These are phyloP conservation scores for Neurospora terricola DNA, from an alignment of 495 filamentous ascomycete species.

Conservation along the genomic window DNA sequence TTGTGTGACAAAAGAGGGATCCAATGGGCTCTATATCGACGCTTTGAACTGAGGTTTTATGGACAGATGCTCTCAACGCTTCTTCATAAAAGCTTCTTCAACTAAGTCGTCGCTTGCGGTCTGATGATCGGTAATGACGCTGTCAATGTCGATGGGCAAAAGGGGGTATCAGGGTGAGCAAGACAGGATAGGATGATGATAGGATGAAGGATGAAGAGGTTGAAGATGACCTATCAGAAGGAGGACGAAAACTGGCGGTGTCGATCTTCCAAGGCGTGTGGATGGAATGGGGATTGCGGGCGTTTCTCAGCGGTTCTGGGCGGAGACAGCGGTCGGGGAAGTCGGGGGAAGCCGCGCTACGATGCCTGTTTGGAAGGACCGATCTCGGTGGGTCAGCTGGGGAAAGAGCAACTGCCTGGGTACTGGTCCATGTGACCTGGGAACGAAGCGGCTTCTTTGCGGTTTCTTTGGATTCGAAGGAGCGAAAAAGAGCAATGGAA, in stretches of 20 bases:
- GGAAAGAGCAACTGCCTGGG: neutral
- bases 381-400: constrained; percentile 20
- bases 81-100: neutral
- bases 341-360: constrained; percentile 5
- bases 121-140: neutral
- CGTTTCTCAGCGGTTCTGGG: neutral
- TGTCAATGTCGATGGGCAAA: neutral
- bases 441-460: neutral
- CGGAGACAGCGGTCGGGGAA: neutral
- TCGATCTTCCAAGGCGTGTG: neutral
- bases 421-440: constrained; percentile 13
- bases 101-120: neutral
- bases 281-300: neutral
- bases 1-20: neutral
- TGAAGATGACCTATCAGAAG: neutral
- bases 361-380: constrained; percentile 10
- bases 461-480: neutral
- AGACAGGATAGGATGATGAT: neutral
- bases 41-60: neutral
- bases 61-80: neutral
- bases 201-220: neutral
- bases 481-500: neutral
- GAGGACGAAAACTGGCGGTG: neutral
- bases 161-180: neutral
- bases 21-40: neutral